These are phyloP conservation scores for Scalesia atractyloides DNA, from an alignment of 129 eudicot species.

Conservation along the genomic window DNA sequence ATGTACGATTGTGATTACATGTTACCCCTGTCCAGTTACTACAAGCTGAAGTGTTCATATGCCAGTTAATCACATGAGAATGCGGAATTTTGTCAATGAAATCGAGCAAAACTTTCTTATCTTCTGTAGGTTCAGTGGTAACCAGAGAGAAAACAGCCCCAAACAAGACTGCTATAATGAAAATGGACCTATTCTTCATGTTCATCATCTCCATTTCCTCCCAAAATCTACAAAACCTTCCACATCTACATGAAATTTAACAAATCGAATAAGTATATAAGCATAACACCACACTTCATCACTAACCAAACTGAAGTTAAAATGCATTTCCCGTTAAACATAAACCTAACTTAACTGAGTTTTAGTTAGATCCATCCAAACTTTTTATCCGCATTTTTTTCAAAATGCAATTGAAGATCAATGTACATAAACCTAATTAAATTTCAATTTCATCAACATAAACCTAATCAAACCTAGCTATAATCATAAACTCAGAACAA, in stretches of 20 bases:
- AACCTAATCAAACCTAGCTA: slow-evolving; percentile 5
- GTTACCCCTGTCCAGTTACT: slow-evolving; percentile 80
- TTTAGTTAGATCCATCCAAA: not conserved
- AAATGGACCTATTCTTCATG: slow-evolving; percentile 31
- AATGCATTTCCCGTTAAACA: not conserved
- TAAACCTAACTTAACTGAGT: slow-evolving; percentile 1
- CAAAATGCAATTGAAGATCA: not conserved
- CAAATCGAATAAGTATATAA: not conserved
- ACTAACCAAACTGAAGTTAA: not conserved
- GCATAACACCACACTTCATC: not conserved
- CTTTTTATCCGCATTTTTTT: not conserved
- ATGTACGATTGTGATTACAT: slow-evolving; percentile 61
- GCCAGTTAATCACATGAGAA: slow-evolving; percentile 61
- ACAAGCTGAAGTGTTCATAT: slow-evolving; percentile 61
- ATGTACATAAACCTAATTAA: not conserved
- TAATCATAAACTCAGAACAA: not conserved
- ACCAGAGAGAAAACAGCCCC: slow-evolving; percentile 37
- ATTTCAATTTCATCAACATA: slow-evolving; percentile 3
- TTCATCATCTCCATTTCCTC: slow-evolving; percentile 24
- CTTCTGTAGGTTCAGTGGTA: slow-evolving; percentile 65
- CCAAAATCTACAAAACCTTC: slow-evolving; percentile 27
- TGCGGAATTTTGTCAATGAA: slow-evolving; percentile 52
- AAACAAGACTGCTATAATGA: slow-evolving; percentile 34
- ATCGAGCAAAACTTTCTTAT: slow-evolving; percentile 71
- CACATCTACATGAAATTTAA: slow-evolving; percentile 8